A percentile compares a stretch with the other conserved stretches of the same genome.
These are phyloP conservation scores for Penicillium cataractarum DNA, from an alignment of 495 filamentous ascomycete genomes.

Conservation along the genomic window DNA sequence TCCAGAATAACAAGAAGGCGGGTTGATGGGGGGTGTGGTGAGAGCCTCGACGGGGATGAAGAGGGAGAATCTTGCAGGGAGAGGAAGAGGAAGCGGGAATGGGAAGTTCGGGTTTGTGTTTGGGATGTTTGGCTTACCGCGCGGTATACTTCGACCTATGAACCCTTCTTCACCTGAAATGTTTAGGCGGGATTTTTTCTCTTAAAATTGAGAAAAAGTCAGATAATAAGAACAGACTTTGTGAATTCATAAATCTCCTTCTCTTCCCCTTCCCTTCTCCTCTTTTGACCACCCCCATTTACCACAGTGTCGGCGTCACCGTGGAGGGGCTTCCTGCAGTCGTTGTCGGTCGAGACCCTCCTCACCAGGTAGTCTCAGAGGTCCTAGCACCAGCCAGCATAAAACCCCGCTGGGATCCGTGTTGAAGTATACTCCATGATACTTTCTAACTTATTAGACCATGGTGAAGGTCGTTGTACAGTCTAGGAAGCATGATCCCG, in stretches of 20 bases:
- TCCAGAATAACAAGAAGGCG: constrained; percentile 2
- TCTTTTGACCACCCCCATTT: not conserved
- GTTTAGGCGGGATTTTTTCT: too few relatives aligned
- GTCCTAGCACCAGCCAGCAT: constrained; percentile 10
- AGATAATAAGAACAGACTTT: not conserved
- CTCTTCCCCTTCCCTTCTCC: not conserved
- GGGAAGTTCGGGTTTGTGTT: constrained; percentile 36
- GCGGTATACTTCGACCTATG: constrained; percentile 26
- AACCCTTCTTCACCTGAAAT: not conserved
- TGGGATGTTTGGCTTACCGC: constrained; percentile 31
- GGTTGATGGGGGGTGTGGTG: constrained; percentile 10
- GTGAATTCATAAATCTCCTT: not conserved
- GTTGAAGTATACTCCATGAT: not conserved
- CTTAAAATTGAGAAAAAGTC: not conserved
- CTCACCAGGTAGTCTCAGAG: not conserved
- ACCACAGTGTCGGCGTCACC: constrained; percentile 6
- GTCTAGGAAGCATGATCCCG: not conserved
- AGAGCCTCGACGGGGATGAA: constrained; percentile 19
- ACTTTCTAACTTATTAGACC: not conserved
- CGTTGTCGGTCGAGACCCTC: constrained; percentile 22
- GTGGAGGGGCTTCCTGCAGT: constrained; percentile 22
- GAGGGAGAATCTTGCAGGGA: constrained; percentile 33
- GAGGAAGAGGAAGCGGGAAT: constrained; percentile 25
- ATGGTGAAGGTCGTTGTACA: not conserved
- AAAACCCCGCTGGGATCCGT: not conserved